Base-by-base conservation (phyloP, 164 flowering plant species). In the Liriodendron chinense region DNA sequence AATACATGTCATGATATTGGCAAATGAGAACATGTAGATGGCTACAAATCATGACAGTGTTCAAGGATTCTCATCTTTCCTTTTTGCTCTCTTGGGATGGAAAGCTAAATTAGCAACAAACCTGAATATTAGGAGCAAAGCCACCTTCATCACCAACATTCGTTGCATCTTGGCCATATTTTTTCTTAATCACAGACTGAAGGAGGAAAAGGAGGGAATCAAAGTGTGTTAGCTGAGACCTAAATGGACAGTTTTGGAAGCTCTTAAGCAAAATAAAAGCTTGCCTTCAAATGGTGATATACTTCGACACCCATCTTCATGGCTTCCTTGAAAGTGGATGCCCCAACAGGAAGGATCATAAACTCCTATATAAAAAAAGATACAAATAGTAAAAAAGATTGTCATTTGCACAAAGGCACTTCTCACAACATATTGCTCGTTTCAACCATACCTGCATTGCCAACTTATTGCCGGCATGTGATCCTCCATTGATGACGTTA, bases 261-360 rank as follows among this genome's bases (percentile, higher is more conserved):
- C 10, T 43, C 18, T 8, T 14, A 49, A 21, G 9, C 22, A 7
- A 18, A 50, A 69, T 20, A 26, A 1, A 50, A 24, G 3, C 18
- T 12, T 66, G 79, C 87, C 83, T 85, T 83, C 67, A 85, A 78
- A 74, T 85, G 75, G 69, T 85, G 87, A 72, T 85, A 85, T 26
- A 85, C 84, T 83, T 85, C 87, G 16, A 82, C 86, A 72, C 87
- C 86, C 86, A 85, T 85, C 79, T 85, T 85, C 86, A 85, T 85
- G 70, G 87, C 86, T 75, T 85, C 87, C 72, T 77, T 82, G 76
- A 85, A 85, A 68, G 83, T 80, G 63, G 86, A 80, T 16, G 87
- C 87, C 23, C 87, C 87, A 50, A 80, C 82, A 70, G 87, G 87
- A 68, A 85, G 87, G 74, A 85, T 85, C 87, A 85, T 85, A 71